Base-by-base conservation (phyloP, 176 grass and related monocot genomes). In the Oryza meyeriana region DNA sequence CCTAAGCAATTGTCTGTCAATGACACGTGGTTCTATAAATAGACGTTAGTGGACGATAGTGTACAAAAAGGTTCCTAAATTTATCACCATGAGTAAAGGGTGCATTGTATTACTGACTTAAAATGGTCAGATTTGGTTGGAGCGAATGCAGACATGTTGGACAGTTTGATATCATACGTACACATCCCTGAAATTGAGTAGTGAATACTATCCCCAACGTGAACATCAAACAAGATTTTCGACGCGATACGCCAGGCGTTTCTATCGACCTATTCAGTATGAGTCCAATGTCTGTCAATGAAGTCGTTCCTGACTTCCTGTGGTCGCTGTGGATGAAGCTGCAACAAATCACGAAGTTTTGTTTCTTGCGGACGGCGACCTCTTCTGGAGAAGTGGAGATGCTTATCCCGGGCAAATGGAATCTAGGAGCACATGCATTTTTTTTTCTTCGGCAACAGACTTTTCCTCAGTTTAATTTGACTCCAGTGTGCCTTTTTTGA, bases 141-240 rank as follows among this genome's bases (percentile, higher is more conserved):
- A 74, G 20, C 34, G 41, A 12, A 12, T 42, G 10, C 30, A 22
- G 32, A 64, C 38, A 22, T 27, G 22, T 82, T 17, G 28, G 20
- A 35, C 20, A 26, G 58, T 64, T 72, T 27, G 22, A 50, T 24
- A 33, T 34, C 29, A 14, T n/a, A 55, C 18, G 20, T 55, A 17
- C 12, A 12, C 13, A 48, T 48, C 3, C 34, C 10, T 39, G 66
- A 12, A 39, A 12, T n/a, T n/a, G n/a, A 69, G 10, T 63, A 12
- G 4, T 2, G 1, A 33, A 33, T 1, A 33, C 32, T 33, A 33
- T 1, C 8, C 47, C n/a, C 13, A 52, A 75, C 30, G 10, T 55
- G 71, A 31, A 48, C 41, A 22, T 75, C 58, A 83, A 11, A 32
- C 42, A 69, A 45, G 22, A 38, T n/a, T 48, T 82, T 63, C 71